Percentiles rank a stretch among this genome's conserved stretches.
Conservation (phyloP, 768 basidiomycete species). For the Suillus fuscotomentosus region DNA sequence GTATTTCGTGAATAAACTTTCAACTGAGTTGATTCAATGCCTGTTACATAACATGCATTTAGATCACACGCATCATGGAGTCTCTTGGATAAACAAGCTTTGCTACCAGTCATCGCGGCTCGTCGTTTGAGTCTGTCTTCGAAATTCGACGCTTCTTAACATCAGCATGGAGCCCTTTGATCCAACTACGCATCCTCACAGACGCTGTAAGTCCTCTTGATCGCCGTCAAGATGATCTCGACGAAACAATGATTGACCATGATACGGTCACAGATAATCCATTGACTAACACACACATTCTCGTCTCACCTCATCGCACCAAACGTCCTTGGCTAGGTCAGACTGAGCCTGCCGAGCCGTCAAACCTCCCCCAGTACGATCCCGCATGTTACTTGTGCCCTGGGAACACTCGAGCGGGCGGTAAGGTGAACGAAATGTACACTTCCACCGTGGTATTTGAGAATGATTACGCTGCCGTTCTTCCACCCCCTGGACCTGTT, state of each 20-base stretch:
- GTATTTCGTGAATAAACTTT: not conserved
- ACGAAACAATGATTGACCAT: constrained; percentile 4
- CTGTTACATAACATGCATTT: not conserved
- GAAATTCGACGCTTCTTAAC: not conserved
- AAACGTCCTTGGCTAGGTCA: constrained; percentile 93
- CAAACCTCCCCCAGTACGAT: constrained; percentile 61
- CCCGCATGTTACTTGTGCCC: constrained; percentile 85
- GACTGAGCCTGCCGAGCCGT: constrained; percentile 60
- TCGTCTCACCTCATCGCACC: constrained; percentile 87
- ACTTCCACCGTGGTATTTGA: constrained; percentile 66
- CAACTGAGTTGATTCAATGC: not conserved
- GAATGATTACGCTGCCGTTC: constrained; percentile 83
- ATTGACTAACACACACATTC: constrained; percentile 69
- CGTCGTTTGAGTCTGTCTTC: not conserved
- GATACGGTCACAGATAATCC: constrained; percentile 62
- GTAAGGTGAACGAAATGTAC: constrained; percentile 65
- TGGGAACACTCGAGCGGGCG: constrained; percentile 75
- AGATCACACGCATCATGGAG: not conserved
- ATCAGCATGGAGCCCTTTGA: constrained; percentile 46
- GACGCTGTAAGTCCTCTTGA: constrained; percentile 52
- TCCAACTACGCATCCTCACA: constrained; percentile 63
- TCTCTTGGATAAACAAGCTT: not conserved
- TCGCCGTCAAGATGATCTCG: constrained; percentile 3
- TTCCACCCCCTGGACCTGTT: constrained; percentile 59
- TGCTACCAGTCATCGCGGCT: not conserved